These are phyloP conservation scores for Panellus pusillus DNA, from an alignment of 768 basidiomycete genomes.

Conservation along the genomic window DNA sequence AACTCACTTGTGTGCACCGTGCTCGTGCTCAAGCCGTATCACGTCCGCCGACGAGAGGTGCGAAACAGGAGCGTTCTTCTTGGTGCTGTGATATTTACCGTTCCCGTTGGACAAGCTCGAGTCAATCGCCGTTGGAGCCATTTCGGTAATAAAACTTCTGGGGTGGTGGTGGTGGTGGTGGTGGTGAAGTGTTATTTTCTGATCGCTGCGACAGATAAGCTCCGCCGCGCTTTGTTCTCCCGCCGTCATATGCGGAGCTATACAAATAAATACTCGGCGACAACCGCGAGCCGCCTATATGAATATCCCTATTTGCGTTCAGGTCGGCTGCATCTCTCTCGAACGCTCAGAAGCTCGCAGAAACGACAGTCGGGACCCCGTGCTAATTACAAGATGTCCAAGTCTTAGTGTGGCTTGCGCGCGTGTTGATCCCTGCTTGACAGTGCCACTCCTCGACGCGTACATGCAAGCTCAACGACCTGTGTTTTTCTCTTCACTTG, in stretches of 20 bases:
- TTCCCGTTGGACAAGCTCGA: constrained; percentile 17
- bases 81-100: constrained; percentile 12
- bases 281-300: too few species aligned
- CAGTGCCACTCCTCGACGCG: too few species aligned
- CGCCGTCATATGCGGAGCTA: neutral
- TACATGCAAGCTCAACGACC: too few species aligned
- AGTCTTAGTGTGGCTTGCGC: too few species aligned
- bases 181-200: neutral
- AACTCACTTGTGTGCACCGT: constrained; percentile 88
- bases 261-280: too few species aligned
- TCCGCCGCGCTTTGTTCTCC: neutral
- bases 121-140: constrained; percentile 6
- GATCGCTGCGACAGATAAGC: neutral
- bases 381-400: too few species aligned
- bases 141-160: neutral
- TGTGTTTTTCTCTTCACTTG: too few species aligned
- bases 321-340: too few species aligned
- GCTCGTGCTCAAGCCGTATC: constrained; percentile 78
- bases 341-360: too few species aligned
- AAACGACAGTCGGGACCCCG: too few species aligned
- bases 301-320: too few species aligned
- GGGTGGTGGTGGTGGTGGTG: constrained; percentile 3
- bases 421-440: too few species aligned
- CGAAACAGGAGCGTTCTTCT: constrained; percentile 3
- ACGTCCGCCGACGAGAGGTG: constrained; percentile 63